Evolutionary conservation across 768 basidiomycete species (phyloP).

Genomic region (Kwoniella sp.): DNA sequence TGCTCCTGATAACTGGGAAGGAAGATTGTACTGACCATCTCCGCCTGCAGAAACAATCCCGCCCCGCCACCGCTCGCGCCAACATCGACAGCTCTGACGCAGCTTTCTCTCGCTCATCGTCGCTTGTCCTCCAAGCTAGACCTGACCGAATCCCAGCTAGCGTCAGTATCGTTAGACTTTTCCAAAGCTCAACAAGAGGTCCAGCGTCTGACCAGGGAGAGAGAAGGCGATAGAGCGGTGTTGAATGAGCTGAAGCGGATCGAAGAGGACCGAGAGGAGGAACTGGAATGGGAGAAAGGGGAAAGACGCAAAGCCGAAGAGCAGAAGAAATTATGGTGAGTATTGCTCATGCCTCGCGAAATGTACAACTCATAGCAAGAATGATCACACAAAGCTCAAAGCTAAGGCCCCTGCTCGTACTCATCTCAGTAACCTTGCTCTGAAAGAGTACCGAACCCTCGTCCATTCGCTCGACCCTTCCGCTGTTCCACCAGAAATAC

Average conservation of each 20-base stretch:
- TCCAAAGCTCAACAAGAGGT: conserved; percentile 37
- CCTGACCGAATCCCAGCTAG: conserved; percentile 41
- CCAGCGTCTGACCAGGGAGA: conserved; percentile 33
- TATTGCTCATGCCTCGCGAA: conserved; percentile 16
- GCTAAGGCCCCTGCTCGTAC: neutral
- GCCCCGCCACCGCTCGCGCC: conserved; percentile 30
- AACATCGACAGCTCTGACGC: conserved; percentile 46
- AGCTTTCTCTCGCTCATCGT: conserved; percentile 55
- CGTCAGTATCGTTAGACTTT: conserved; percentile 26
- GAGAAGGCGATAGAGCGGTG: conserved; percentile 37
- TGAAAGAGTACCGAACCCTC: conserved; percentile 41
- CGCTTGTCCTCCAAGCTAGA: conserved; percentile 52
- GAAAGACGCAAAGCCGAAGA: conserved; percentile 46
- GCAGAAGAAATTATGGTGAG: conserved; percentile 51
- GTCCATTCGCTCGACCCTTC: conserved; percentile 42
- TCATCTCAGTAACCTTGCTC: conserved; percentile 46
- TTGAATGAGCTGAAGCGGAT: conserved; percentile 41
- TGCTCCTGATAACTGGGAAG: too few relatives aligned
- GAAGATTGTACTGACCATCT: too few relatives aligned
- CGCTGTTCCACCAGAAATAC: conserved; percentile 37
- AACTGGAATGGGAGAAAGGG: conserved; percentile 48
- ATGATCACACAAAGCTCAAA: too few relatives aligned
- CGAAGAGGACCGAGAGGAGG: conserved; percentile 47
- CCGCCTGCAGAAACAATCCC: conserved; percentile 24
- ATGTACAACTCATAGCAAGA: too few relatives aligned